Conservation (phyloP, 495 filamentous ascomycete species). For the Daldinia concentrica region DNA sequence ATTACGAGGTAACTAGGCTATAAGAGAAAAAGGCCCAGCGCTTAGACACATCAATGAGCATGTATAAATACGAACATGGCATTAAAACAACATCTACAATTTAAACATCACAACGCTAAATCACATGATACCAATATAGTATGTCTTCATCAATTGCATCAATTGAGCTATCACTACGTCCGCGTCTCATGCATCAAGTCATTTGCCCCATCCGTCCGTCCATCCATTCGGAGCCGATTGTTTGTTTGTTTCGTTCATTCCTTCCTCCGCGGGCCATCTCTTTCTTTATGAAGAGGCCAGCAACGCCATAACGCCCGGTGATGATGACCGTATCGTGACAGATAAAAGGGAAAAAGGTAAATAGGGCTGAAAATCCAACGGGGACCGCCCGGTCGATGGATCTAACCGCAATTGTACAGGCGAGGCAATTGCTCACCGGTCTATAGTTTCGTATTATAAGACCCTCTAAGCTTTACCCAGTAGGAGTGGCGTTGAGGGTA, state of each 20-base stretch:
- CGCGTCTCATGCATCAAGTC: slow-evolving; percentile 31
- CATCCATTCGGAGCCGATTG: background rate
- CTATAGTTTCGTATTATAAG: slow-evolving; percentile 26
- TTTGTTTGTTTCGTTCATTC: slow-evolving; percentile 4
- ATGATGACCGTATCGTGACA: slow-evolving; percentile 17
- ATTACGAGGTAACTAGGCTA: background rate
- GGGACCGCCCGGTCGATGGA: slow-evolving; percentile 1
- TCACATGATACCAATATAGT: slow-evolving; percentile 2
- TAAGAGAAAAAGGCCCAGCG: background rate
- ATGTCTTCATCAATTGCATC: slow-evolving; percentile 30
- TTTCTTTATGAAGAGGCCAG: background rate
- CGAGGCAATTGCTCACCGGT: slow-evolving; percentile 34
- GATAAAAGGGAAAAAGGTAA: background rate
- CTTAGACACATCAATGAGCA: background rate
- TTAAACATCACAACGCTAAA: background rate
- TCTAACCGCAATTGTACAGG: slow-evolving; percentile 18
- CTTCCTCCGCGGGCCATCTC: slow-evolving; percentile 12
- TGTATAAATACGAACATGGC: background rate
- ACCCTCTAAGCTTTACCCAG: slow-evolving; percentile 12
- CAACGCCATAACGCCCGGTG: slow-evolving; percentile 28
- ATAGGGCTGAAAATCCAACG: slow-evolving; percentile 13
- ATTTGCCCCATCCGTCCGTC: slow-evolving; percentile 27
- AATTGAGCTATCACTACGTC: slow-evolving; percentile 19
- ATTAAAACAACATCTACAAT: background rate
- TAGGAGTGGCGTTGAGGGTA: background rate